phyloP scores from a whole-genome alignment of 495 filamentous ascomycete genomes.

The Alectoria sarmentosa region DNA sequence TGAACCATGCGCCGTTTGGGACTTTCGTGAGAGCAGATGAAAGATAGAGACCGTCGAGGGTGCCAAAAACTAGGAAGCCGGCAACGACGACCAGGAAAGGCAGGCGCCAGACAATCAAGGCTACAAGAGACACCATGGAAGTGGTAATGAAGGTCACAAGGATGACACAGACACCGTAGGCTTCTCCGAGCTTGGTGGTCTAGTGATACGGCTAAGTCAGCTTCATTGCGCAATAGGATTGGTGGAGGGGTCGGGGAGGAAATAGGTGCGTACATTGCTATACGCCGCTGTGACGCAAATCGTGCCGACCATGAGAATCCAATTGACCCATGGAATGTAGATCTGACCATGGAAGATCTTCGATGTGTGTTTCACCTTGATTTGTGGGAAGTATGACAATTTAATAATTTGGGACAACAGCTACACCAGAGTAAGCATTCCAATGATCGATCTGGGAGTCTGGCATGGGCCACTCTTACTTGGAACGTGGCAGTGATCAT shows the following conservation, averaged over 20 bases:
- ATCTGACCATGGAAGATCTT: slow-evolving; percentile 61
- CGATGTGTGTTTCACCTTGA: slow-evolving; percentile 61
- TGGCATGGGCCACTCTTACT: slow-evolving; percentile 20
- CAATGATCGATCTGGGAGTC: background rate
- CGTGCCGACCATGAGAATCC: slow-evolving; percentile 67
- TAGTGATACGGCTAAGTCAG: slow-evolving; percentile 20
- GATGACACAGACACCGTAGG: slow-evolving; percentile 62
- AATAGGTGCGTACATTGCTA: slow-evolving; percentile 49
- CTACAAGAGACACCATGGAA: slow-evolving; percentile 58
- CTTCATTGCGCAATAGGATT: background rate
- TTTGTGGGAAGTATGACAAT: slow-evolving; percentile 65
- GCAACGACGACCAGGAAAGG: slow-evolving; percentile 48
- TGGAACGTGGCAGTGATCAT: slow-evolving; percentile 69
- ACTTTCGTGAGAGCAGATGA: slow-evolving; percentile 62
- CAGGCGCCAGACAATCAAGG: slow-evolving; percentile 60
- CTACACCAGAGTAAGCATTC: slow-evolving; percentile 28
- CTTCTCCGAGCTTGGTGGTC: slow-evolving; percentile 43
- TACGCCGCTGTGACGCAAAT: slow-evolving; percentile 67
- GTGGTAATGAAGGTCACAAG: slow-evolving; percentile 71
- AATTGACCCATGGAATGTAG: slow-evolving; percentile 65
- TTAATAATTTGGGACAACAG: slow-evolving; percentile 68
- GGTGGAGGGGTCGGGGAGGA: no score
- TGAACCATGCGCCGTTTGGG: slow-evolving; percentile 69
- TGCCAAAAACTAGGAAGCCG: slow-evolving; percentile 55
- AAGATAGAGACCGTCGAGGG: slow-evolving; percentile 58